A percentile compares a stretch with the other conserved stretches of the same genome.
phyloP scores from a whole-genome alignment of 495 filamentous ascomycete species.

The Cercophora samala region DNA sequence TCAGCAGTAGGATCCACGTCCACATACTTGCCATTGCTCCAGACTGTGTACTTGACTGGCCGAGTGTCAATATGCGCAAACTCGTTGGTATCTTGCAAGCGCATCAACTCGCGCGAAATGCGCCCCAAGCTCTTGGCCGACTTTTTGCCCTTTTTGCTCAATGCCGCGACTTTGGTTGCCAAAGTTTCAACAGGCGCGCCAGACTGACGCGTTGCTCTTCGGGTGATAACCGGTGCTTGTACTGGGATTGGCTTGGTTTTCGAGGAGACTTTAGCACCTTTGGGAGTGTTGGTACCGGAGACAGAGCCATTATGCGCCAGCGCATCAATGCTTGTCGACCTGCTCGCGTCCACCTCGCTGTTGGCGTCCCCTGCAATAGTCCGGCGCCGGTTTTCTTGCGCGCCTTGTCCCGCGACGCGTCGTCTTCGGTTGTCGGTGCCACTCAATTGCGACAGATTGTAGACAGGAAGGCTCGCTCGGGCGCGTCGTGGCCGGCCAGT shows the following conservation, averaged over 20 bases:
- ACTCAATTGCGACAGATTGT: constrained; percentile 53
- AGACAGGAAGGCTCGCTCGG: constrained; percentile 47
- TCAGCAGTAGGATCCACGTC: constrained; percentile 28
- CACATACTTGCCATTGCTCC: constrained; percentile 55
- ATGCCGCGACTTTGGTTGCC: constrained; percentile 41
- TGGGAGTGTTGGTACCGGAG: constrained; percentile 31
- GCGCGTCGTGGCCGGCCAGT: constrained; percentile 43
- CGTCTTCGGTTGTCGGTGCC: constrained; percentile 48
- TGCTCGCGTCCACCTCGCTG: neutral
- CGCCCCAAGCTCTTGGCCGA: constrained; percentile 38
- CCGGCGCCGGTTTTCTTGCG: constrained; percentile 38
- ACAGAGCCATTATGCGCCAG: constrained; percentile 11
- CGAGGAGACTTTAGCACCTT: constrained; percentile 27
- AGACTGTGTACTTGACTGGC: constrained; percentile 48
- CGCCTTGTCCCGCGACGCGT: constrained; percentile 38
- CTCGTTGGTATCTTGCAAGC: constrained; percentile 53
- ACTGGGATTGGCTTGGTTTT: constrained; percentile 33
- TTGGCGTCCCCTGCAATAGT: constrained; percentile 39
- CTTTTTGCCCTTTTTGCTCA: constrained; percentile 47
- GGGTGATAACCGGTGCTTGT: constrained; percentile 32
- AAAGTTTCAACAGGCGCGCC: constrained; percentile 46
- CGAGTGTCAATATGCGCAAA: constrained; percentile 51
- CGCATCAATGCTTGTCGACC: neutral
- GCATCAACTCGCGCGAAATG: constrained; percentile 47
- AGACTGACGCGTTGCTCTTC: constrained; percentile 41